A percentile compares a stretch with the other conserved stretches of the same genome.
Evolutionary conservation across 2,329 filamentous ascomycete species (phyloP).

Genomic region (Pestalotiopsis sp.): DNA sequence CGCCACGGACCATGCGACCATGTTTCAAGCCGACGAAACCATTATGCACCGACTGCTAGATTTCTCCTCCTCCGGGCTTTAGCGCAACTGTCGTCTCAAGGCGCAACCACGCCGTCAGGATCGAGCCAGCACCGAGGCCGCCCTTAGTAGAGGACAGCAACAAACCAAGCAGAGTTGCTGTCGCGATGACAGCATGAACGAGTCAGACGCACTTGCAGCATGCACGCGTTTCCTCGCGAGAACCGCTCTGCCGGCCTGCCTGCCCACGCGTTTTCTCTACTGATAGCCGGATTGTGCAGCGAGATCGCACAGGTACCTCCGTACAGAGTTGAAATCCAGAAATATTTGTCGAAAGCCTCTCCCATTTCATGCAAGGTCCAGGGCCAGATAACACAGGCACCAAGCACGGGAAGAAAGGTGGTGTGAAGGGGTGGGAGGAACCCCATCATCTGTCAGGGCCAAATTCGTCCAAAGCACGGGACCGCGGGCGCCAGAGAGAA

Average conservation of each 20-base stretch:
- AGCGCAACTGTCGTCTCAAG: slow-evolving; percentile 1
- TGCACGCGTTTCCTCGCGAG: not conserved
- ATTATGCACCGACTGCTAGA: slow-evolving; percentile 7
- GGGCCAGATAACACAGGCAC: not conserved
- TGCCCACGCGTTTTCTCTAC: not conserved
- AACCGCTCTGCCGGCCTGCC: not conserved
- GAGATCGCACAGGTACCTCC: not conserved
- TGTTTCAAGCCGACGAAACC: slow-evolving; percentile 10
- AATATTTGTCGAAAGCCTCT: not conserved
- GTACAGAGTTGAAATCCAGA: too few species aligned
- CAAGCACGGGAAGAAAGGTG: not conserved
- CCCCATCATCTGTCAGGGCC: slow-evolving; percentile 1
- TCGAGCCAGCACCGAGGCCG: not conserved
- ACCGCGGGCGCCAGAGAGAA: not conserved
- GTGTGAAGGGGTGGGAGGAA: slow-evolving; percentile 2
- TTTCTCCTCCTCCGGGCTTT: not conserved
- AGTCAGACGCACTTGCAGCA: not conserved
- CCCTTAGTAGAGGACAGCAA: not conserved
- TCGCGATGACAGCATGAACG: not conserved
- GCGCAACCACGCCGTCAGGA: not conserved
- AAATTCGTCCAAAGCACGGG: slow-evolving; percentile 7
- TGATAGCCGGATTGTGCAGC: not conserved
- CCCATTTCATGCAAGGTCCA: slow-evolving; percentile 3
- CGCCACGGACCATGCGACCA: not conserved
- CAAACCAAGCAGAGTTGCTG: not conserved